A percentile compares a stretch with the other conserved stretches of the same genome.
Evolutionary conservation across 352 stramenopile species (phyloP).

Genomic region (Pythium dissotocum): DNA sequence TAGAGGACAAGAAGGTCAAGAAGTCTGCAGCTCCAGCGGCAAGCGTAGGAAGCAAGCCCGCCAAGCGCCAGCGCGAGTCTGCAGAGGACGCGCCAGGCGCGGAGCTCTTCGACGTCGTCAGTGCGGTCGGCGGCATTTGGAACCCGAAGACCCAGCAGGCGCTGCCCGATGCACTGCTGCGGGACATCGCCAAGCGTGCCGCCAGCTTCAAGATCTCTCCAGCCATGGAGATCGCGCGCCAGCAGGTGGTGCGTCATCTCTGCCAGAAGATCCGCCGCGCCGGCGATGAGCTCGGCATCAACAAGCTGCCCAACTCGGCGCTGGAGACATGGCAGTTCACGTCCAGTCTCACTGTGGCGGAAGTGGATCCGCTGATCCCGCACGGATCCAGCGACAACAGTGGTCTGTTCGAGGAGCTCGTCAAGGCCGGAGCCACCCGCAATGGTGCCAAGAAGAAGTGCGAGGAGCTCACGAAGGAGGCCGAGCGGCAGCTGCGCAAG

Average conservation of each 20-base stretch:
- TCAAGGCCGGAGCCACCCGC: constrained; percentile 68
- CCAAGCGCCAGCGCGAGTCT: constrained; percentile 28
- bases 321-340: constrained; percentile 88
- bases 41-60: neutral
- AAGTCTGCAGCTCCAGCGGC: neutral
- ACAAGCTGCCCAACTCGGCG: constrained; percentile 76
- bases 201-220: constrained; percentile 34
- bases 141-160: constrained; percentile 26
- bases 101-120: neutral
- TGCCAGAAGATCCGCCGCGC: constrained; percentile 68
- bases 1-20: neutral
- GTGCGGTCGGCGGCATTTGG: constrained; percentile 22
- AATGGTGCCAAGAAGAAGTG: constrained; percentile 64
- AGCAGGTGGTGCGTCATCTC: constrained; percentile 66
- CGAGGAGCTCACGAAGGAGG: constrained; percentile 37
- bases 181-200: constrained; percentile 18
- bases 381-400: constrained; percentile 69
- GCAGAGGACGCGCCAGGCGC: neutral
- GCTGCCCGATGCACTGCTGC: constrained; percentile 28
- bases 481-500: constrained; percentile 33
- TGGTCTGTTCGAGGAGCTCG: constrained; percentile 67
- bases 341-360: constrained; percentile 65
- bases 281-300: constrained; percentile 74
- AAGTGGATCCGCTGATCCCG: constrained; percentile 76
- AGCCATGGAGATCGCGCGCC: constrained; percentile 63